Evolutionary conservation across 2,329 filamentous ascomycete species (phyloP).

Genomic region (Xylogone sp.): DNA sequence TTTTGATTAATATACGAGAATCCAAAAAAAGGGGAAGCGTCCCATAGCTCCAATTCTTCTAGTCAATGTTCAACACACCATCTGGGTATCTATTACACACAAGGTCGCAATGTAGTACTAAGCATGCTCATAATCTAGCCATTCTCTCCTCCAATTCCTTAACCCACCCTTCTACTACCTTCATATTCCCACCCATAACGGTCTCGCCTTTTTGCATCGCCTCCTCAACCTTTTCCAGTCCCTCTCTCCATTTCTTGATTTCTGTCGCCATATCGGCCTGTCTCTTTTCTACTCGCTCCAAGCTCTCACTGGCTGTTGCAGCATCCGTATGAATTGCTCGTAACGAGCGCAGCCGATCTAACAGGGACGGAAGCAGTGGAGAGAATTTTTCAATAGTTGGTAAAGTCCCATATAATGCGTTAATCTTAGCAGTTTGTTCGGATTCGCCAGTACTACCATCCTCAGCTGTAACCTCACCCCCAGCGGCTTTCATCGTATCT

Average conservation of each 20-base stretch:
- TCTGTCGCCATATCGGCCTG: conserved; percentile 82
- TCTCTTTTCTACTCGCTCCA: conserved; percentile 72
- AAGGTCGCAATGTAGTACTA: neutral
- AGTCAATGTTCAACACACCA: neutral
- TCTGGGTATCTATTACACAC: conserved; percentile 23
- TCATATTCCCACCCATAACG: conserved; percentile 74
- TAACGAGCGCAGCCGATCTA: conserved; percentile 82
- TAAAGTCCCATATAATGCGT: conserved; percentile 83
- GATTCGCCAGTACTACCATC: conserved; percentile 49
- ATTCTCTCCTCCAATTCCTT: conserved; percentile 80
- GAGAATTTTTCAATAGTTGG: conserved; percentile 84
- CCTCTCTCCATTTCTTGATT: conserved; percentile 80
- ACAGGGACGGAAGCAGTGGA: conserved; percentile 77
- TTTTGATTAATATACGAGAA: too few species aligned
- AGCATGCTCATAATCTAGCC: conserved; percentile 41
- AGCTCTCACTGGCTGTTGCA: conserved; percentile 71
- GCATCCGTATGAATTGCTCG: conserved; percentile 84
- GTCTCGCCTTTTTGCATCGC: conserved; percentile 67
- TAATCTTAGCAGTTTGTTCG: conserved; percentile 82
- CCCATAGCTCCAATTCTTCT: neutral
- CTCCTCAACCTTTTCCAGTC: conserved; percentile 72
- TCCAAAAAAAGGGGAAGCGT: neutral
- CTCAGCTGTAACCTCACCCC: conserved; percentile 32
- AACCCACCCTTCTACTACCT: conserved; percentile 85
- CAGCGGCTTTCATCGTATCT: conserved; percentile 48